These are phyloP conservation scores for Harringtonia aguacate DNA, from an alignment of 2,329 filamentous ascomycete genomes.

Conservation along the genomic window DNA sequence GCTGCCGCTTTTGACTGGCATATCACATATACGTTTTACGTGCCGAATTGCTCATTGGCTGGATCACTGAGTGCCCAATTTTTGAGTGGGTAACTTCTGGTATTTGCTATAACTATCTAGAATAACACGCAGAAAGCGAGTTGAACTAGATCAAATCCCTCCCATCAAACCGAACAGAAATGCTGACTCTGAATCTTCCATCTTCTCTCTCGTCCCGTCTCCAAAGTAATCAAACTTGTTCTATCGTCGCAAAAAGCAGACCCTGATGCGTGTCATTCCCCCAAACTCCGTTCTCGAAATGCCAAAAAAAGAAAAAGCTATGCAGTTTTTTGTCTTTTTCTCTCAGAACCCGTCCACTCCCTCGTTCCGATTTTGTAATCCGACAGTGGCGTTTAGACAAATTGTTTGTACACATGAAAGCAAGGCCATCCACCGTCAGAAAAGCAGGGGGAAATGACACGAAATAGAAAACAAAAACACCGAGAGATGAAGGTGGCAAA, in stretches of 20 bases:
- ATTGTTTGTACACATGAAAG: slow-evolving; percentile 8
- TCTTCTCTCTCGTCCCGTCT: too few relatives aligned
- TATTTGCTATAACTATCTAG: slow-evolving; percentile 35
- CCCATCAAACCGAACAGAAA: slow-evolving; percentile 9
- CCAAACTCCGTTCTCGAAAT: slow-evolving; percentile 7
- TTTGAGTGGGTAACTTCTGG: slow-evolving; percentile 57
- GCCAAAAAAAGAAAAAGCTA: slow-evolving; percentile 6
- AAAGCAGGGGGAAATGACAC: neutral
- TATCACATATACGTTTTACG: neutral
- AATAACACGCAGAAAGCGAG: slow-evolving; percentile 55
- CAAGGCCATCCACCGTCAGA: neutral
- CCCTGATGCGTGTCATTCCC: neutral
- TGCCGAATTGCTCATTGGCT: too few relatives aligned
- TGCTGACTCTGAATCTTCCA: slow-evolving; percentile 12
- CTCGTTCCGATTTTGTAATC: slow-evolving; percentile 15
- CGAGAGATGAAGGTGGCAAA: slow-evolving; percentile 5
- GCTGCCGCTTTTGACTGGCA: too few relatives aligned
- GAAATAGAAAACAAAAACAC: slow-evolving; percentile 14
- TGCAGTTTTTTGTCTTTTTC: slow-evolving; percentile 14
- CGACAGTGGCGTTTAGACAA: slow-evolving; percentile 10
- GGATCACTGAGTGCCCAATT: neutral
- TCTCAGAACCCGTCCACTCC: slow-evolving; percentile 8
- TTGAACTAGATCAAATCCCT: slow-evolving; percentile 29
- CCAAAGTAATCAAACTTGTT: slow-evolving; percentile 3
- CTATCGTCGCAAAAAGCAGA: neutral